Percentiles rank a stretch among this genome's conserved stretches.
Conservation (phyloP, 306 rosid genomes). For the Quercus agrifolia region DNA sequence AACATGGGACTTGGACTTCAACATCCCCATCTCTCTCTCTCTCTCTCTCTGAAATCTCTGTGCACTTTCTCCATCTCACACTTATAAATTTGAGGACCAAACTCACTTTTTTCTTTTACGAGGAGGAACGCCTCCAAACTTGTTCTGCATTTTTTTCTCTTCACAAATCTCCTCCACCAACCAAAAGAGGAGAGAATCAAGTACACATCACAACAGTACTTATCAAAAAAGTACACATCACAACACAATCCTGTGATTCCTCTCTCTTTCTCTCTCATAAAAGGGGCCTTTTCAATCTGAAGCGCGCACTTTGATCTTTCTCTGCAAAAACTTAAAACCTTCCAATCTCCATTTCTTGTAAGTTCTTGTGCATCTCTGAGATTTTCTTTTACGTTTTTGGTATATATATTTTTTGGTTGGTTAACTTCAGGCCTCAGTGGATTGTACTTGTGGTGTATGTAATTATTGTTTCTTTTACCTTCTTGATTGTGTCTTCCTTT, state of each 20-base stretch:
- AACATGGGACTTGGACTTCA: slow-evolving; percentile 10
- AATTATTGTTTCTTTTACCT: not conserved
- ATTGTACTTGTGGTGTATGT: not conserved
- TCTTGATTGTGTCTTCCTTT: not conserved
- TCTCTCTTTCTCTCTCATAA: not conserved
- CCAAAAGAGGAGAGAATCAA: slow-evolving; percentile 14
- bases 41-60: slow-evolving; percentile 7
- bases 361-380: slow-evolving; percentile 14
- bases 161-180: slow-evolving; percentile 2
- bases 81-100: slow-evolving; percentile 34
- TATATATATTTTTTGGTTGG: not conserved
- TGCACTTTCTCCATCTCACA: not conserved
- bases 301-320: not conserved
- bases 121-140: slow-evolving; percentile 33
- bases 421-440: not conserved
- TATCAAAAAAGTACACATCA: not conserved
- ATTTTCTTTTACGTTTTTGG: not conserved
- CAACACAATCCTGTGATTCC: not conserved
- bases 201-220: not conserved
- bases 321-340: not conserved
- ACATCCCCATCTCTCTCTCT: not conserved
- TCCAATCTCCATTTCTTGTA: slow-evolving; percentile 20
- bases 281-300: not conserved
- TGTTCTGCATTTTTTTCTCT: slow-evolving; percentile 11
- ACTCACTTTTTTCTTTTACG: slow-evolving; percentile 25